These are phyloP conservation scores for Diaporthe batatas DNA, from an alignment of 2,329 filamentous ascomycete genomes.

Conservation along the genomic window DNA sequence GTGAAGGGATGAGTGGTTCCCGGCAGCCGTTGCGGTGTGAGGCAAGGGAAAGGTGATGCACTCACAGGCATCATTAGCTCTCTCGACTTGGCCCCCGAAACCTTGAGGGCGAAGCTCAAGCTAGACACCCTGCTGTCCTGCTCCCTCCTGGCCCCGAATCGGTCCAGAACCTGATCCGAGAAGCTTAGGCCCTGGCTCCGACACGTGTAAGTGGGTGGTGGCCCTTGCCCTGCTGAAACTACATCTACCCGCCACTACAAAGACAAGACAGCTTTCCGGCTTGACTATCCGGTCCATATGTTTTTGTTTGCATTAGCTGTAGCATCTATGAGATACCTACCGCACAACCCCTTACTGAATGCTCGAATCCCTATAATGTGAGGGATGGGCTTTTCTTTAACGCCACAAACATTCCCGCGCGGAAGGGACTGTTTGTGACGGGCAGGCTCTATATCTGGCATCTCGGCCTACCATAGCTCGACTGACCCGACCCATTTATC, in stretches of 20 bases:
- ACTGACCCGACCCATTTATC: no score
- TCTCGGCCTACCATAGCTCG: no score
- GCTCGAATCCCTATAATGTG: no score
- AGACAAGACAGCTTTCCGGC: not conserved
- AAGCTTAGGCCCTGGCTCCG: conserved; percentile 14
- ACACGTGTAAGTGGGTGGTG: conserved; percentile 1
- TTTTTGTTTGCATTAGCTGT: not conserved
- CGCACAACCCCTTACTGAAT: no score
- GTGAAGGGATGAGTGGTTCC: not conserved
- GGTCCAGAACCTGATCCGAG: not conserved
- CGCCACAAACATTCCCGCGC: no score
- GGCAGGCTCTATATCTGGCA: no score
- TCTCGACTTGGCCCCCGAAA: conserved; percentile 20
- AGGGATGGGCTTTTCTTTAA: no score
- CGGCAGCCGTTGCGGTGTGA: conserved; percentile 31
- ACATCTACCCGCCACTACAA: not conserved
- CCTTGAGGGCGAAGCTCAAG: conserved; percentile 18
- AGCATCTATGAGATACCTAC: no score
- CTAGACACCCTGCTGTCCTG: not conserved
- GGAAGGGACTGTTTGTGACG: no score
- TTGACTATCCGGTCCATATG: not conserved
- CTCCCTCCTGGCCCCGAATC: not conserved
- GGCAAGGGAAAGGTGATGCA: not conserved
- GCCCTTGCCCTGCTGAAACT: conserved; percentile 19
- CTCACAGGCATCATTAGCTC: conserved; percentile 1